Evolutionary conservation across 768 basidiomycete species (phyloP), one percentile per base, ranked within the genome.

Genomic region (Lactifluus echinatus): DNA sequence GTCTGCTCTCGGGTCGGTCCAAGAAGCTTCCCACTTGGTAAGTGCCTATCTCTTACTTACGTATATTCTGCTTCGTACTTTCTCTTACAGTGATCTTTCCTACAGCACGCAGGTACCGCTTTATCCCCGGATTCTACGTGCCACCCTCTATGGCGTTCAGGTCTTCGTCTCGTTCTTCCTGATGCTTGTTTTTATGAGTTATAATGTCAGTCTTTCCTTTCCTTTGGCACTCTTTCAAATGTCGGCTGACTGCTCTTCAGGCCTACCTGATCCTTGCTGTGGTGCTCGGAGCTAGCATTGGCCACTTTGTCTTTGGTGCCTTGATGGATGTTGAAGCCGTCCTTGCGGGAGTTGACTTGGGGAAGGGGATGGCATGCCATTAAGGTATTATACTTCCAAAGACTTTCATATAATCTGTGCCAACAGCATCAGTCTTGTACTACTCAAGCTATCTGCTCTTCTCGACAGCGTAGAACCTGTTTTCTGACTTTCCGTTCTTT

Each of bases 161-260:
- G 82, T 92, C 21, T 85, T 85, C 69, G 69, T 92, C 57, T 89
- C 89, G 34, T 89, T 87, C 76, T 90, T 91, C 79, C 80, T 92
- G 67, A 96, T 96, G 93, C 75, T 96, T 56, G 84, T 95, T 39
- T 93, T 92, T 71, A 95, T 96, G 93, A 95, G 93, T 4, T 96
- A 94, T 73, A 96, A 96, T 63, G 90, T 92, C 57, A 66, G 88
- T 73, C 23, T 37, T 29, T 21, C n/a, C 34, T 44, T 39, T 34
- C 55, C 36, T n/a, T n/a, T n/a, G n/a, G n/a, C 21, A 52, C 21
- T 47, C 17, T 28, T 39, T 7, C 37, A 24, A 31, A 40, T 39
- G 19, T 62, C 39, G 57, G 7, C 54, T 44, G 29, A 45, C 49
- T n/a, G 28, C 11, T 17, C 31, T 45, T 1, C 63, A 93, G 91